phyloP scores from a whole-genome alignment of 1,284 basidiomycete species.

The Ustilago crameri region DNA sequence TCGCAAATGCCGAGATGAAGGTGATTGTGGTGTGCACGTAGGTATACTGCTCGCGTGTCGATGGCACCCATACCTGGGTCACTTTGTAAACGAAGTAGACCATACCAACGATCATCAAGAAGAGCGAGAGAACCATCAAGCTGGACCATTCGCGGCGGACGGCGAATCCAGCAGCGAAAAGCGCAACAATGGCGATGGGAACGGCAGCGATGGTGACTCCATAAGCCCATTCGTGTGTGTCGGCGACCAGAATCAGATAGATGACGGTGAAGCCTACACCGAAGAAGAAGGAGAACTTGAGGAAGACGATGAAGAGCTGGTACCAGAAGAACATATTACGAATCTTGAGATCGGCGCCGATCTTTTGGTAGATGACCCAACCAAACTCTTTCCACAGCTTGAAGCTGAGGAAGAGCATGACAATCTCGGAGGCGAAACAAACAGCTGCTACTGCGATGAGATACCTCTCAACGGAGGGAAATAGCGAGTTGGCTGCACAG shows the following conservation, averaged over 20 bases:
- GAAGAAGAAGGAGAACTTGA: slow-evolving; percentile 64
- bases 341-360: slow-evolving; percentile 54
- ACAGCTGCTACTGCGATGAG: slow-evolving; percentile 56
- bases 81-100: slow-evolving; percentile 55
- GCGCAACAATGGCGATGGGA: slow-evolving; percentile 48
- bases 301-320: slow-evolving; percentile 60
- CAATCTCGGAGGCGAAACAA: slow-evolving; percentile 50
- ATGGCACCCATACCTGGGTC: slow-evolving; percentile 52
- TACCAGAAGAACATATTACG: slow-evolving; percentile 57
- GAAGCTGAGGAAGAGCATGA: slow-evolving; percentile 39
- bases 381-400: slow-evolving; percentile 61
- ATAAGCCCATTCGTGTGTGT: slow-evolving; percentile 52
- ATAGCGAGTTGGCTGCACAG: slow-evolving; percentile 42
- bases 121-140: slow-evolving; percentile 52
- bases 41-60: slow-evolving; percentile 44
- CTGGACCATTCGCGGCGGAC: slow-evolving; percentile 51
- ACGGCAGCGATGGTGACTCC: slow-evolving; percentile 60
- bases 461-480: slow-evolving; percentile 38
- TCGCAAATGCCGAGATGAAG: slow-evolving; percentile 56
- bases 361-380: slow-evolving; percentile 62
- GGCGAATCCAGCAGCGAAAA: slow-evolving; percentile 55
- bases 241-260: slow-evolving; percentile 59
- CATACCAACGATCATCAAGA: slow-evolving; percentile 50
- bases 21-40: slow-evolving; percentile 58
- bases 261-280: slow-evolving; percentile 56